Evolutionary conservation across 2,329 filamentous ascomycete genomes (phyloP).

Genomic region (Penicillium sp.): DNA sequence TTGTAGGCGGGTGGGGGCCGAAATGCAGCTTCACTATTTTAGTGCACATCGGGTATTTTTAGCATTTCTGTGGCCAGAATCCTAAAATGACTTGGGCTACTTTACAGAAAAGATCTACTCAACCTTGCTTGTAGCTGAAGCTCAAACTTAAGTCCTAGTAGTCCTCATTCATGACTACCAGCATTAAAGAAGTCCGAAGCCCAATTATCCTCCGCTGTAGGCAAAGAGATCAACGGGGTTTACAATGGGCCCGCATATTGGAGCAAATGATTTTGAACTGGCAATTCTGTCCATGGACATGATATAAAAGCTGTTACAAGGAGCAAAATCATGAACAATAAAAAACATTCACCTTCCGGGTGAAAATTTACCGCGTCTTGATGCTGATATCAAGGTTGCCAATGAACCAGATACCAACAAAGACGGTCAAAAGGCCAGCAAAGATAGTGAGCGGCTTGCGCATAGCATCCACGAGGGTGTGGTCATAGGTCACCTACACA

Average conservation of each 20-base stretch:
- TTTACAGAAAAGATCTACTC: not conserved
- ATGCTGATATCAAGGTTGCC: conserved; percentile 83
- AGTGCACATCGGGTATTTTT: not conserved
- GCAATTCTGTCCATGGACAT: not conserved
- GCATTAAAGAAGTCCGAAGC: no score
- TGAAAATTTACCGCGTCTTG: conserved; percentile 54
- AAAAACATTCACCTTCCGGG: not conserved
- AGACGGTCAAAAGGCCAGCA: conserved; percentile 71
- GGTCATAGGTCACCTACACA: conserved; percentile 74
- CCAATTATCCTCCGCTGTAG: not conserved
- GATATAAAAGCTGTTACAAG: conserved; percentile 3
- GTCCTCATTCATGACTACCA: no score
- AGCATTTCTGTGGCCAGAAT: not conserved
- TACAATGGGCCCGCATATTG: not conserved
- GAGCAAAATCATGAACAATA: conserved; percentile 5
- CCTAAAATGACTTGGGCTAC: not conserved
- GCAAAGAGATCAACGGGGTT: not conserved
- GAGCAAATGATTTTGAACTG: not conserved
- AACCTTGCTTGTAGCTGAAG: not conserved
- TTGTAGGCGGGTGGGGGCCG: not conserved
- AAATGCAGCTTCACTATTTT: not conserved
- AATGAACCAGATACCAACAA: conserved; percentile 73
- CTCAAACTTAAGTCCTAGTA: not conserved
- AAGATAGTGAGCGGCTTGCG: conserved; percentile 88
- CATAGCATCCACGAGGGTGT: conserved; percentile 72